Percentiles rank a stretch among this genome's conserved stretches.
Evolutionary conservation across 106 monocot genomes (phyloP).

Genomic region (Gastrodia elata): DNA sequence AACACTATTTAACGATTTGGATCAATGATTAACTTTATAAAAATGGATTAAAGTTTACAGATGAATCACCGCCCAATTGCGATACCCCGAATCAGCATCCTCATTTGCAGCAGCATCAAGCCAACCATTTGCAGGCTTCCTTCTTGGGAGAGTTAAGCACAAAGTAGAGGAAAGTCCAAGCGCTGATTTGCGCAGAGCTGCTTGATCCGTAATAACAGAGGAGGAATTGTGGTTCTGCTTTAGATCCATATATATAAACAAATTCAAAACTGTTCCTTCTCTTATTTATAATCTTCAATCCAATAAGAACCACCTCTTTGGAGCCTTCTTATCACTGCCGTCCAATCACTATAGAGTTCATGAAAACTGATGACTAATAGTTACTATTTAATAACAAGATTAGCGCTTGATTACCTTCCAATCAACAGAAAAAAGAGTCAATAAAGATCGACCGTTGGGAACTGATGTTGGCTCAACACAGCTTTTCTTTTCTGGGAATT

Average conservation of each 20-base stretch:
- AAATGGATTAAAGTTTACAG: background rate
- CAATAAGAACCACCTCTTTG: slow-evolving; percentile 95
- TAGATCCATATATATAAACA: slow-evolving; percentile 44
- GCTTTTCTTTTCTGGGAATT: background rate
- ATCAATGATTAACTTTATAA: background rate
- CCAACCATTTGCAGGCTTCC: slow-evolving; percentile 31
- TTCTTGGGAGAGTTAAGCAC: slow-evolving; percentile 40
- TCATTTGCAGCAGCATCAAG: background rate
- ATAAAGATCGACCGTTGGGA: slow-evolving; percentile 6
- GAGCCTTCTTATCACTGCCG: slow-evolving; percentile 75
- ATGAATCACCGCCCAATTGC: background rate
- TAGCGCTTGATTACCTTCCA: slow-evolving; percentile 14
- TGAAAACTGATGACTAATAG: slow-evolving; percentile 30
- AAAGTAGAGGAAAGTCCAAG: slow-evolving; percentile 40
- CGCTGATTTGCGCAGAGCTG: slow-evolving; percentile 41
- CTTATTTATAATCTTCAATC: slow-evolving; percentile 15
- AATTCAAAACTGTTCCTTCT: background rate
- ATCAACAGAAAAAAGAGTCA: slow-evolving; percentile 16
- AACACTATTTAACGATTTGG: background rate
- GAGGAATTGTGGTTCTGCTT: slow-evolving; percentile 42
- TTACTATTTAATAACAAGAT: background rate
- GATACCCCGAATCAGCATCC: background rate
- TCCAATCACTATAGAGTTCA: slow-evolving; percentile 41
- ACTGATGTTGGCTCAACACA: too few relatives aligned
- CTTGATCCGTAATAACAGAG: slow-evolving; percentile 61